A percentile compares a stretch with the other conserved stretches of the same genome.
phyloP scores from a whole-genome alignment of 441 rosid species.

The Adansonia madagascariensis region DNA sequence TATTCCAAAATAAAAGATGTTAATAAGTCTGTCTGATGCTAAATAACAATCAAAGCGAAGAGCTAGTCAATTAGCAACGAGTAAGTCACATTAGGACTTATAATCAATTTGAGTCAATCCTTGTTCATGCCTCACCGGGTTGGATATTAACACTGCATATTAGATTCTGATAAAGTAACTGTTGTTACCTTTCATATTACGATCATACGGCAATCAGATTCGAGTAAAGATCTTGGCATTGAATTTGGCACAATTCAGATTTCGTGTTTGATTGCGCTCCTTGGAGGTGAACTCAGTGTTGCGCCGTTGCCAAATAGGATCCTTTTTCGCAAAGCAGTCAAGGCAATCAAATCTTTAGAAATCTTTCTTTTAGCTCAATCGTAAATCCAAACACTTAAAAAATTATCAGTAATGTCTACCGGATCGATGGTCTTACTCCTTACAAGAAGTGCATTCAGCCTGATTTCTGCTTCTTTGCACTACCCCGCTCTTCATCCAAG shows the following conservation, averaged over 20 bases:
- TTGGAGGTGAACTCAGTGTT: neutral
- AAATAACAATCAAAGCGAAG: too few relatives aligned
- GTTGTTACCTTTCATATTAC: neutral
- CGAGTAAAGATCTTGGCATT: neutral
- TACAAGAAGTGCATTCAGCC: constrained; percentile 22
- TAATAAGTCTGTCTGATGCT: too few relatives aligned
- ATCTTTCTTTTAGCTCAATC: neutral
- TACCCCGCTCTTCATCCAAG: constrained; percentile 62
- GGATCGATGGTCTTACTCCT: neutral
- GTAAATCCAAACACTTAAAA: neutral
- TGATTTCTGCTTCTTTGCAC: constrained; percentile 67
- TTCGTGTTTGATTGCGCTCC: neutral
- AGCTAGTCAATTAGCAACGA: too few relatives aligned
- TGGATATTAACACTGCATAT: too few relatives aligned
- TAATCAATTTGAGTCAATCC: too few relatives aligned
- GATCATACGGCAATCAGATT: neutral
- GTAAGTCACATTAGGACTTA: too few relatives aligned
- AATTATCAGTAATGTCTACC: constrained; percentile 16
- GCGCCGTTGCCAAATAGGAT: too few relatives aligned
- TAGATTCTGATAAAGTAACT: too few relatives aligned
- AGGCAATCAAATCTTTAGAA: too few relatives aligned
- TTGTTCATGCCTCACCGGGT: too few relatives aligned
- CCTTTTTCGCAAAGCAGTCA: too few relatives aligned
- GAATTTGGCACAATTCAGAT: neutral
- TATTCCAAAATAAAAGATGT: too few relatives aligned